These are phyloP conservation scores for Tephrocybe sp. DNA, from an alignment of 768 basidiomycete species.

Conservation along the genomic window DNA sequence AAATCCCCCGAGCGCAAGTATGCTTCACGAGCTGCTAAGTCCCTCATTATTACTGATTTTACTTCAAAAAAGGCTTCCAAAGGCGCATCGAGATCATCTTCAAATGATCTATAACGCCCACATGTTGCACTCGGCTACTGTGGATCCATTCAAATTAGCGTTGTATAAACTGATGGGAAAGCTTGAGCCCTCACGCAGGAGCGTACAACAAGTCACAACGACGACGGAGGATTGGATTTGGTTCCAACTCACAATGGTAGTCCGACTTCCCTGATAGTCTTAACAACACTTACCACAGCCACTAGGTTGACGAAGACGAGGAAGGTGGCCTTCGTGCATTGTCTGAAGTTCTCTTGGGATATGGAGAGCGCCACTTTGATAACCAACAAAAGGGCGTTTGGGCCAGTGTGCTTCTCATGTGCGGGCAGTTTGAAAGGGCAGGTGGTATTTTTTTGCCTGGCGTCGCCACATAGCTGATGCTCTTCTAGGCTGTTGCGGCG, in stretches of 20 bases:
- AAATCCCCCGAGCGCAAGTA: constrained; percentile 79
- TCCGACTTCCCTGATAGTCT: neutral
- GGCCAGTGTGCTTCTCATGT: constrained; percentile 84
- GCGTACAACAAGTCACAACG: constrained; percentile 79
- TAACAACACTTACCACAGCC: neutral
- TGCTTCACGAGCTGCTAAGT: constrained; percentile 16
- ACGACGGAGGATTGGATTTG: constrained; percentile 99
- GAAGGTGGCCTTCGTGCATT: constrained; percentile 73
- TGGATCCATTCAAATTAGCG: constrained; percentile 95
- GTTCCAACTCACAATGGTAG: constrained; percentile 90
- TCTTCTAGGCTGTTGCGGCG: constrained; percentile 78
- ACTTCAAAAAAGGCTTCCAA: constrained; percentile 52
- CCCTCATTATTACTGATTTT: neutral
- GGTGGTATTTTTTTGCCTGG: constrained; percentile 20
- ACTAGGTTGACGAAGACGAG: constrained; percentile 78
- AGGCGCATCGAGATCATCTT: constrained; percentile 76
- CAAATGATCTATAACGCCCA: constrained; percentile 82
- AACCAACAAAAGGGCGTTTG: constrained; percentile 68
- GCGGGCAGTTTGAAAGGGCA: constrained; percentile 93
- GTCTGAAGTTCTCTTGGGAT: constrained; percentile 72
- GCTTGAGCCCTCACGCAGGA: constrained; percentile 79
- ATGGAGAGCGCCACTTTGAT: constrained; percentile 84
- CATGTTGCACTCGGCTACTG: constrained; percentile 84
- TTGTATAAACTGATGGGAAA: constrained; percentile 95
- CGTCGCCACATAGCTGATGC: neutral